Percentiles rank a stretch among this genome's conserved stretches.
Evolutionary conservation across 257 asterid species (phyloP).

Genomic region (Paulownia fortunei): DNA sequence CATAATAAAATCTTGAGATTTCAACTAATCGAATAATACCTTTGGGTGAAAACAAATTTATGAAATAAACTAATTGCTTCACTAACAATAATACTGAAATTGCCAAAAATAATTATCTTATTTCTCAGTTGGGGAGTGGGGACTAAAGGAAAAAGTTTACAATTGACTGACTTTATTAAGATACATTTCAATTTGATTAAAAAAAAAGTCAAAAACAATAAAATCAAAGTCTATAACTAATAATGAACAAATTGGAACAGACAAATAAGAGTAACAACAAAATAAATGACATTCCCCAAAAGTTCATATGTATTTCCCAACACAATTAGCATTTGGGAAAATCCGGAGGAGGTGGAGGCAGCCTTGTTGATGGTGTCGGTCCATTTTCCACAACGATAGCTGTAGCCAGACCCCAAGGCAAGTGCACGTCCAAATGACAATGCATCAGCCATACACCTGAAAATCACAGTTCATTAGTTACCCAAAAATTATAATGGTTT

Average conservation of each 20-base stretch:
- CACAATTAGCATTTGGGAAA: constrained; percentile 56
- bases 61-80: too few species aligned
- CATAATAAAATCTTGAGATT: too few species aligned
- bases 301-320: background rate
- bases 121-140: background rate
- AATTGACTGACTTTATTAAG: constrained; percentile 13
- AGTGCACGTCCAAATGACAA: constrained; percentile 81
- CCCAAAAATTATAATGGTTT: too few species aligned
- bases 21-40: too few species aligned
- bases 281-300: constrained; percentile 3
- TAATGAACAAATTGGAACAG: background rate
- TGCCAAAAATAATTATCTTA: background rate
- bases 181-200: background rate
- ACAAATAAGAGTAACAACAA: background rate
- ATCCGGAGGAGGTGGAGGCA: constrained; percentile 83
- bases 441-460: constrained; percentile 80
- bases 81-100: too few species aligned
- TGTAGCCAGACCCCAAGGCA: constrained; percentile 75
- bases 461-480: too few species aligned
- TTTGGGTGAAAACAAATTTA: too few species aligned
- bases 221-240: background rate
- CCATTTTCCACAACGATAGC: constrained; percentile 77
- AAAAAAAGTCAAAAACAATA: background rate
- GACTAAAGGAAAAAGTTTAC: background rate
- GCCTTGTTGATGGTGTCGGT: constrained; percentile 51